phyloP scores from a whole-genome alignment of 345 rosid genomes.

The Heritiera fomes region DNA sequence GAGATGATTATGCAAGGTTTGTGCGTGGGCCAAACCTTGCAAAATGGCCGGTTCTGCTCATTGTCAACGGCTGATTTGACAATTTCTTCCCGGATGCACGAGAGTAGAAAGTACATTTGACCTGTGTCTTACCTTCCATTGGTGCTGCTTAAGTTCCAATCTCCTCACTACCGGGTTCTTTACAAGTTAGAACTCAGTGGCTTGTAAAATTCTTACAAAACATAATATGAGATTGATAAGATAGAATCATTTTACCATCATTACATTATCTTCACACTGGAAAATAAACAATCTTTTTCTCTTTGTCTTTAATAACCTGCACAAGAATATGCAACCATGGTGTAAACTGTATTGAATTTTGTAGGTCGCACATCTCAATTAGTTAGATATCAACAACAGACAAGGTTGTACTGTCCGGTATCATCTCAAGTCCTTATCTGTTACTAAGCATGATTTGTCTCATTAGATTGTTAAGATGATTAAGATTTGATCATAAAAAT shows the following conservation, averaged over 20 bases:
- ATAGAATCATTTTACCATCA: background rate
- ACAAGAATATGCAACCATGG: background rate
- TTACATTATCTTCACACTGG: background rate
- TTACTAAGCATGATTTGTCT: constrained; percentile 8
- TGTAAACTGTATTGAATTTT: background rate
- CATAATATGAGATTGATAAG: no score
- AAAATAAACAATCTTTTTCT: background rate
- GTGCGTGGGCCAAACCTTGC: background rate
- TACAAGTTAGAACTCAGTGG: background rate
- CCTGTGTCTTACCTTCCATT: background rate
- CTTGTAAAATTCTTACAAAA: no score
- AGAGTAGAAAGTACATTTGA: constrained; percentile 7
- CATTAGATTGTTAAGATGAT: background rate
- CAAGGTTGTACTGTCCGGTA: background rate
- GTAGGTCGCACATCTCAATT: background rate
- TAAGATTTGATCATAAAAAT: background rate
- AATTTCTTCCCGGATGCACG: background rate
- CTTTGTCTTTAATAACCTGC: background rate
- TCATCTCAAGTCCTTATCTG: constrained; percentile 14
- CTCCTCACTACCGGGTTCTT: background rate
- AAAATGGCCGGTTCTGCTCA: background rate
- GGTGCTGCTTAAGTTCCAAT: background rate
- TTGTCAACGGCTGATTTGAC: constrained; percentile 8
- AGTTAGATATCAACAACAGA: constrained; percentile 5
- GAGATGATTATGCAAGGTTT: background rate